These are phyloP conservation scores for Leccinum solheimii DNA, from an alignment of 1,284 basidiomycete species.

Conservation along the genomic window DNA sequence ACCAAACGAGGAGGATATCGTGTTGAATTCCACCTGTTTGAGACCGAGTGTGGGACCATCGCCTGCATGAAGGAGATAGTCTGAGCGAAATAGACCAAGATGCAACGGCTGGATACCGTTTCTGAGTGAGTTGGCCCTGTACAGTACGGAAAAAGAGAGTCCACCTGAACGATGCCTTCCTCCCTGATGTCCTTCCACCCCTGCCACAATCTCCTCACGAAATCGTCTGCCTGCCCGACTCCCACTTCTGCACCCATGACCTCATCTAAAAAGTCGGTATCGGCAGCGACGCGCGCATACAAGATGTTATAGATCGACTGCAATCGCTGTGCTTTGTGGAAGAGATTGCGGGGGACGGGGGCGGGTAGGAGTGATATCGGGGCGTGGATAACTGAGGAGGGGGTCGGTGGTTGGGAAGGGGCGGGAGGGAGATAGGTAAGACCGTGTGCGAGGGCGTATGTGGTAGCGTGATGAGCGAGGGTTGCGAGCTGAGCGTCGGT, in stretches of 20 bases:
- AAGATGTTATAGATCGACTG: conserved; percentile 84
- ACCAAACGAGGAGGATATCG: conserved; percentile 92
- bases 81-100: conserved; percentile 93
- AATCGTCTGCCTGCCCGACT: conserved; percentile 84
- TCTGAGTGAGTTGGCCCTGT: conserved; percentile 4
- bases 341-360: conserved; percentile 79
- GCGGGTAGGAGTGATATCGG: conserved; percentile 88
- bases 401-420: conserved; percentile 48
- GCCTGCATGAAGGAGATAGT: conserved; percentile 84
- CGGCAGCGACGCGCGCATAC: conserved; percentile 83
- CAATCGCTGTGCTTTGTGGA: conserved; percentile 64
- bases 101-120: conserved; percentile 62
- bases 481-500: conserved; percentile 55
- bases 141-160: neutral
- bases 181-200: conserved; percentile 80
- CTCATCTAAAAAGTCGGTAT: conserved; percentile 76
- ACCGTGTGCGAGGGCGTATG: conserved; percentile 84
- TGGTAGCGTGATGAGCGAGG: conserved; percentile 70
- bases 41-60: conserved; percentile 47
- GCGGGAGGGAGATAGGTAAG: conserved; percentile 76
- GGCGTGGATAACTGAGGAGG: conserved; percentile 81
- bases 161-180: conserved; percentile 52
- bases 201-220: conserved; percentile 83
- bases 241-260: conserved; percentile 79
- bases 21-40: conserved; percentile 99